Evolutionary conservation across 306 rosid genomes (phyloP).

Genomic region (Dalbergia cochinchinensis): DNA sequence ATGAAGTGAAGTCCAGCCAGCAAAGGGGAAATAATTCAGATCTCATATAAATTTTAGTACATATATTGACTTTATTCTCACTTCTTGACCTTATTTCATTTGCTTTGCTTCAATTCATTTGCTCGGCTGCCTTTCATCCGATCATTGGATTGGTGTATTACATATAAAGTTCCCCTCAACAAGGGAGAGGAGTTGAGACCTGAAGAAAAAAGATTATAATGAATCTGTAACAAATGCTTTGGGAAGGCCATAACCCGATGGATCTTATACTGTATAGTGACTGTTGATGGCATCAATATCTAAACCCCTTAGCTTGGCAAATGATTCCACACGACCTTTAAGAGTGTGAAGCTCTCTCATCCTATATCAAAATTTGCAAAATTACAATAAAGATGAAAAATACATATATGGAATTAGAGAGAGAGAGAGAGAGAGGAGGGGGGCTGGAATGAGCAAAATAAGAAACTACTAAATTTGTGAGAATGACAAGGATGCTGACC

Average conservation of each 20-base stretch:
- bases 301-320: constrained; percentile 71
- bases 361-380: constrained; percentile 50
- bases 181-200: not conserved
- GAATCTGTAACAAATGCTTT: not conserved
- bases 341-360: constrained; percentile 86
- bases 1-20: not conserved
- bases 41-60: not conserved
- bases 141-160: not conserved
- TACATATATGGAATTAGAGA: not conserved
- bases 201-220: not conserved
- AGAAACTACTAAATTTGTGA: constrained; percentile 9
- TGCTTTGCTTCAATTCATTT: not conserved
- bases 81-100: not conserved
- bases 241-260: not conserved
- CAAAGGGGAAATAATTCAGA: not conserved
- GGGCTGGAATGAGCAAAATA: not conserved
- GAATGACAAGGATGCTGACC: constrained; percentile 50
- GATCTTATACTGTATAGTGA: constrained; percentile 68
- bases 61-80: not conserved
- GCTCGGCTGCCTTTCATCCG: not conserved
- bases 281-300: constrained; percentile 73
- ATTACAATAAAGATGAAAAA: not conserved
- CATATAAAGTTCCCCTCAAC: not conserved
- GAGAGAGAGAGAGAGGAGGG: too few relatives aligned
- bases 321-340: constrained; percentile 76